Base-by-base conservation (phyloP, 2,329 filamentous ascomycete genomes). In the Penicillium concentricum region DNA sequence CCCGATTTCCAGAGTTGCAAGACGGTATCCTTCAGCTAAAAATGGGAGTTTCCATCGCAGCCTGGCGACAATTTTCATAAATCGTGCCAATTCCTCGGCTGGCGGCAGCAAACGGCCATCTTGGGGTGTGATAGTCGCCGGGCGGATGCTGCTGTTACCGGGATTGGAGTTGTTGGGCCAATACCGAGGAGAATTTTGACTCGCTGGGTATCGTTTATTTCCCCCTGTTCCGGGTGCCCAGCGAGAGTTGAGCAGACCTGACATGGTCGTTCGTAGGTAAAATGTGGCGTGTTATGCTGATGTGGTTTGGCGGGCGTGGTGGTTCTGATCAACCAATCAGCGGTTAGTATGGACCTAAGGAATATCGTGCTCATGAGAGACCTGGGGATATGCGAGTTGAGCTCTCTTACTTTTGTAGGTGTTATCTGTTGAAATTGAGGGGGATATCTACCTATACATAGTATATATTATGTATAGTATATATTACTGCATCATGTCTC, bases 21-120 rank as follows among this genome's bases (percentile, higher is more conserved):
- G 74, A n/a, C 70, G 71, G 66, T 87, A 87, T 2, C 79, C 84
- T 50, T 76, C 71, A n/a, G 81, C 79, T 32, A 88, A 76, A 61
- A 85, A 85, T 13, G 84, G 78, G 2, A 84, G 79, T 67, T 87
- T 88, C 85, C 86, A 88, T 60, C 82, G 80, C 42, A 88, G 74
- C 2, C 85, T 81, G 2, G 81, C 79, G 20, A 84, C 81, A 28
- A 86, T 84, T 62, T 86, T 86, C 58, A 82, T 79, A 68, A 85
- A 87, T 7, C 85, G 81, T 2, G 78, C 74, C 0, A 87, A 77
- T 41, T 86, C 81, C 38, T 77, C 74, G 51, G 49, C 58, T 12
- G 65, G 66, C n/a, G 62, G 60, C 5, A 65, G 54, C 48, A 54
- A 58, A 38, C 30, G 43, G 9, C 38, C 35, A 44, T 44, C 49